Percentiles rank a stretch among this genome's conserved stretches.
phyloP scores from a whole-genome alignment of 1,139 yeast genomes.

The Magnusiomyces sp. region DNA sequence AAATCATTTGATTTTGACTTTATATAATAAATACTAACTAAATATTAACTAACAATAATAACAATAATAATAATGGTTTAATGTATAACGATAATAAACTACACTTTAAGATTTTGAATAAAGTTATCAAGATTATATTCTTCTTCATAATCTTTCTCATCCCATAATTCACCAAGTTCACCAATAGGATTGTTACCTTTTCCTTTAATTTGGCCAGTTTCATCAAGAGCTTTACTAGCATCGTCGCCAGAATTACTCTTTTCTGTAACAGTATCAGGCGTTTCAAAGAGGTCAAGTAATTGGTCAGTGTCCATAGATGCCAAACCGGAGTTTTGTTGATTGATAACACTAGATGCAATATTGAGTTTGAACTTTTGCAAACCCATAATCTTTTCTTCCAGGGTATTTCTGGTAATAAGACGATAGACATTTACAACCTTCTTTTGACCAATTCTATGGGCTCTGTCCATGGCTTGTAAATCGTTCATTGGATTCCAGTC shows the following conservation, averaged over 20 bases:
- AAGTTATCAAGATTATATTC: constrained; percentile 91
- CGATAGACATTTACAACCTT: constrained; percentile 94
- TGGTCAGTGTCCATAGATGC: constrained; percentile 96
- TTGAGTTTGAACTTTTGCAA: constrained; percentile 95
- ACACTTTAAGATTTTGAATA: constrained; percentile 58
- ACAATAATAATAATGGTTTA: not conserved
- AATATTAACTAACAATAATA: not conserved
- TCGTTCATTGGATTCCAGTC: constrained; percentile 99
- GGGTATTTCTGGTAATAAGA: constrained; percentile 81
- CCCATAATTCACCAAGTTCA: constrained; percentile 93
- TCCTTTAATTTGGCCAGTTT: constrained; percentile 51
- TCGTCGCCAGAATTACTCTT: constrained; percentile 32
- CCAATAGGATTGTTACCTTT: constrained; percentile 62
- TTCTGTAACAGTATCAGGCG: constrained; percentile 46
- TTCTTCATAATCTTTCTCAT: constrained; percentile 89
- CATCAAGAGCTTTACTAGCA: constrained; percentile 35
- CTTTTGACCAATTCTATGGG: constrained; percentile 96
- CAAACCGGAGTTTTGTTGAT: constrained; percentile 92
- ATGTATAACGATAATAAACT: not conserved
- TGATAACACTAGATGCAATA: constrained; percentile 91
- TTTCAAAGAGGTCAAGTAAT: constrained; percentile 79
- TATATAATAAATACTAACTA: not conserved
- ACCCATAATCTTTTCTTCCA: constrained; percentile 98
- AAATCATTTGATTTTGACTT: constrained; percentile 2
- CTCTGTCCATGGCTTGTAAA: constrained; percentile 98